phyloP scores from a whole-genome alignment of 192 early-diverging fungal genomes.

The Phlyctochytrium bullatum region DNA sequence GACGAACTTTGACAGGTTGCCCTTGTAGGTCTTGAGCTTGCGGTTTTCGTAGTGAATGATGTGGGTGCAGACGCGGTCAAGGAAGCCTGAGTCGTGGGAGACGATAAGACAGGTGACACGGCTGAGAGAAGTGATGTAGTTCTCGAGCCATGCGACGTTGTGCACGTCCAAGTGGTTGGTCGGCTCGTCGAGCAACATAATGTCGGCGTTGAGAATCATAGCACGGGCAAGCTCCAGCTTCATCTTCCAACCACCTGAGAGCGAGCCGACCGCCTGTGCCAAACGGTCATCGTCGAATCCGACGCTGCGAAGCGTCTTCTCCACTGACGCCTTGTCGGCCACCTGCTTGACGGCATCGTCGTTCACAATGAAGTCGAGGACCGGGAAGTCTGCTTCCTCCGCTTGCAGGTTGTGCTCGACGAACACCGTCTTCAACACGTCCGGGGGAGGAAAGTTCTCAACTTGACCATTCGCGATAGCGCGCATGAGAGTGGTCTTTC shows the following conservation, averaged over 20 bases:
- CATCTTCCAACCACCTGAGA: constrained; percentile 92
- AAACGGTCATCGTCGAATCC: constrained; percentile 69
- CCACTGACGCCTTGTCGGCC: constrained; percentile 8
- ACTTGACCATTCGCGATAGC: constrained; percentile 81
- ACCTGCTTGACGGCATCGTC: constrained; percentile 54
- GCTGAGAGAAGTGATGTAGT: constrained; percentile 69
- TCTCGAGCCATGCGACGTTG: constrained; percentile 61
- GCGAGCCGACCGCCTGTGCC: constrained; percentile 60
- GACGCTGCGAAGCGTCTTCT: constrained; percentile 52
- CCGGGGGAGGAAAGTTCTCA: constrained; percentile 76
- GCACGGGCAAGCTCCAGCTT: constrained; percentile 84
- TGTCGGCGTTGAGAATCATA: constrained; percentile 81
- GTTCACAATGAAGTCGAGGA: constrained; percentile 65
- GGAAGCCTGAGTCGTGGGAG: constrained; percentile 84
- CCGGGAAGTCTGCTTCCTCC: constrained; percentile 66
- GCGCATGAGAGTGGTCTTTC: constrained; percentile 84
- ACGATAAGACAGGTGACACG: constrained; percentile 82
- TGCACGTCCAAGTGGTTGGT: constrained; percentile 81
- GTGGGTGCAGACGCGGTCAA: constrained; percentile 75
- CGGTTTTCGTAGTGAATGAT: constrained; percentile 84
- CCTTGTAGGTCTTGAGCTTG: constrained; percentile 75
- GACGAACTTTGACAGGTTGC: constrained; percentile 79
- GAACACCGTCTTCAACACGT: constrained; percentile 73
- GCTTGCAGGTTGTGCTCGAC: constrained; percentile 78
- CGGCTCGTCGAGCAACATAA: constrained; percentile 81